Conservation (phyloP, 2,329 filamentous ascomycete species). For the Chaetomium olivaceum region DNA sequence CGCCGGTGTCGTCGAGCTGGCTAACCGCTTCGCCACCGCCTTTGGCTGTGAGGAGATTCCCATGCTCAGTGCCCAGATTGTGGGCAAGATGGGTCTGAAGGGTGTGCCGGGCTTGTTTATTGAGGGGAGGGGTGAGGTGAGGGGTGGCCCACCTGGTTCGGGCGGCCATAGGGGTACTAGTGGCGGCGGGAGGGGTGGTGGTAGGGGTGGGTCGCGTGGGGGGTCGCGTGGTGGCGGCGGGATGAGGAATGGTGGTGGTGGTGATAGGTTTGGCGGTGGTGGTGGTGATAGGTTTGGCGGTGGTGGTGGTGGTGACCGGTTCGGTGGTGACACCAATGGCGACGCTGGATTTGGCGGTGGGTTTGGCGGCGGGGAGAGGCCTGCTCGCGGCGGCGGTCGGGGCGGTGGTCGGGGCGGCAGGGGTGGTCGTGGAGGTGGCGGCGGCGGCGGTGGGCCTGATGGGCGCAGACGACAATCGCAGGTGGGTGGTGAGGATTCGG, state of each 20-base stretch:
- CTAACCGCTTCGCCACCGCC: slow-evolving; percentile 53
- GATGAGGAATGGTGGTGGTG: background rate
- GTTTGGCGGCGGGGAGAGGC: background rate
- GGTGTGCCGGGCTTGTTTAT: slow-evolving; percentile 50
- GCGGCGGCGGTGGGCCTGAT: too few relatives aligned
- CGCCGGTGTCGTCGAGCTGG: slow-evolving; percentile 48
- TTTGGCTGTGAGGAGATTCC: slow-evolving; percentile 52
- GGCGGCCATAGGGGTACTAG: background rate
- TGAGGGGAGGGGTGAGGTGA: slow-evolving; percentile 9
- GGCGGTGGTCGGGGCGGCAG: background rate
- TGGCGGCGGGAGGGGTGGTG: background rate
- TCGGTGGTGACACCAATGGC: background rate
- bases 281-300: background rate
- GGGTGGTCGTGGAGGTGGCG: background rate
- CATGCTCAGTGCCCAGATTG: slow-evolving; percentile 47
- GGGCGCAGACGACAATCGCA: background rate
- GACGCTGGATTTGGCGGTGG: background rate
- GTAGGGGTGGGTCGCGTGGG: too few relatives aligned
- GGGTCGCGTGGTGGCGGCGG: too few relatives aligned
- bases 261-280: background rate
- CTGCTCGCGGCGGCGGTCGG: background rate
- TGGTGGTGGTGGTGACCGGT: background rate
- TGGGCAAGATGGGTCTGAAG: slow-evolving; percentile 60
- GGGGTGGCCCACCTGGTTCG: background rate
- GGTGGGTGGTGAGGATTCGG: background rate